Base-by-base conservation (phyloP, 306 rosid species). In the Cotoneaster glaucophyllus region DNA sequence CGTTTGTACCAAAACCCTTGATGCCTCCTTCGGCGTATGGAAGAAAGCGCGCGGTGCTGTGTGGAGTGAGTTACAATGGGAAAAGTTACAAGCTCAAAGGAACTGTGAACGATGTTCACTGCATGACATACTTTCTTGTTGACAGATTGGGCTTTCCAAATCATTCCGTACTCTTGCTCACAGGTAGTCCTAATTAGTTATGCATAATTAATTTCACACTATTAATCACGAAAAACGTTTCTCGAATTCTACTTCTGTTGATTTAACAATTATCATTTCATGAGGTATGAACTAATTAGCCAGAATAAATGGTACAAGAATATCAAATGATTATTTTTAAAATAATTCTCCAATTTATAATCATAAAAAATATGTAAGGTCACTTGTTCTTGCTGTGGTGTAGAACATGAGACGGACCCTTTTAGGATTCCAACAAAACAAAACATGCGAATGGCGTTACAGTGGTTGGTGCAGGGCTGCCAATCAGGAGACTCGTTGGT, bases 381-480 rank as follows among this genome's bases (percentile, higher is more conserved):
- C 17, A 45, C 19, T 45, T 14, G 53, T 4, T 45, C 6, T 45
- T 45, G 53, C 53, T 5, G 48, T 39, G 24, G 13, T 67, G 74
- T 80, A 86, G 91, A 83, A 17, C 80, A 75, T 54, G 91, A 88
- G 82, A 75, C 22, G 14, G 90, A 83, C 74, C 89, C 83, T 15
- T 53, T 41, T 26, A 84, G 81, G 58, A 71, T 86, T 52, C 95
- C 92, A 24, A 90, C 95, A 48, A 87, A 69, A 25, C 43, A 83
- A 50, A 90, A 90, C 84, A 90, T 90, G 50, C 48, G 50, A 73
- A 82, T 44, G 82, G 87, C 92, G 25, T 50, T 90, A 81, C 64
- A 74, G 78, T 90, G 92, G 95, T 79, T 90, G 79, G 84, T 86
- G 8, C 82, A 85, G 18, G 96, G 89, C 37, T 74, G 86, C 73